Conservation (phyloP, 176 grass and related monocot genomes). For the Ensete glaucum region DNA sequence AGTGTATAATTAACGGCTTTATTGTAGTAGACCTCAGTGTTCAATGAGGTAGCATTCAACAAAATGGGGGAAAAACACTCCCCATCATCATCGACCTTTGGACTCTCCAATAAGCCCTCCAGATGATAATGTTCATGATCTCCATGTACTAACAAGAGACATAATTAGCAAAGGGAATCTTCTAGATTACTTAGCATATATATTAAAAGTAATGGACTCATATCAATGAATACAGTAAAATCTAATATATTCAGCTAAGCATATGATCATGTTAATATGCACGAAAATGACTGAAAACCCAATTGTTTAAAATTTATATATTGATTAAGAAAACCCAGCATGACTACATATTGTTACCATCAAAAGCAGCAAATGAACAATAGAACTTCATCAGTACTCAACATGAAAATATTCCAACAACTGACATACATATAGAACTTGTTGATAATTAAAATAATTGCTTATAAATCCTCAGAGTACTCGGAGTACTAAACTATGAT, state of each 20-base stretch:
- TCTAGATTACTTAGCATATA: background rate
- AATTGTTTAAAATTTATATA: background rate
- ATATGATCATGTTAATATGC: background rate
- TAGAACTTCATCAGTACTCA: too few relatives aligned
- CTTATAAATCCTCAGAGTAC: background rate
- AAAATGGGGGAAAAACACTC: slow-evolving; percentile 82
- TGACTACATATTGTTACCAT: background rate
- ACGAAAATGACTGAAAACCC: background rate
- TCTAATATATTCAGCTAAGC: too few relatives aligned
- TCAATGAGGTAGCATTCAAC: slow-evolving; percentile 87
- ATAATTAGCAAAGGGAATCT: slow-evolving; percentile 9
- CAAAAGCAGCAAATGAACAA: background rate
- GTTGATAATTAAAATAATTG: background rate
- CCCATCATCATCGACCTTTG: slow-evolving; percentile 74
- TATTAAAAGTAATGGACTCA: background rate
- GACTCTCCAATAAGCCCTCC: slow-evolving; percentile 85
- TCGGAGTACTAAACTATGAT: too few relatives aligned
- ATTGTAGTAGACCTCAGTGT: slow-evolving; percentile 97
- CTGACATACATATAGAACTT: background rate
- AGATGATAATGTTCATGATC: slow-evolving; percentile 75
- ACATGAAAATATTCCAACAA: background rate
- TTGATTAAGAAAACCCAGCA: background rate
- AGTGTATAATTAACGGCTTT: slow-evolving; percentile 98
- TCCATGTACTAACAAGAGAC: slow-evolving; percentile 42
- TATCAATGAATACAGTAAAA: too few relatives aligned